phyloP scores from a whole-genome alignment of 108 stramenopile genomes.

The Nitzschia sp. region DNA sequence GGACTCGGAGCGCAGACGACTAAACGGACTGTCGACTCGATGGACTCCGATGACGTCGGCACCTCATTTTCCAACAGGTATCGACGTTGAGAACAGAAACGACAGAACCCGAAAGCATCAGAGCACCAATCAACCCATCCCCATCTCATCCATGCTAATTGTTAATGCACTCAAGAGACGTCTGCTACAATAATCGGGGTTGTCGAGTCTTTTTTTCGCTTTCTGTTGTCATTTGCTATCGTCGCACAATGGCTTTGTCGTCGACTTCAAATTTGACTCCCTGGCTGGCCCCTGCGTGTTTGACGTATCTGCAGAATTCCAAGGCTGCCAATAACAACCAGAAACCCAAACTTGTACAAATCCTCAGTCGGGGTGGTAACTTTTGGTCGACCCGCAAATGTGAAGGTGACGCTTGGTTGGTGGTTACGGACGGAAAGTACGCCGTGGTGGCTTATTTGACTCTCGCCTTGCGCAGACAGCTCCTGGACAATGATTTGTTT shows the following conservation, averaged over 20 bases:
- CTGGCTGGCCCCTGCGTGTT: background rate
- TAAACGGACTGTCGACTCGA: no score
- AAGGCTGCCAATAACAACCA: background rate
- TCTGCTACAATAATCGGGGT: background rate
- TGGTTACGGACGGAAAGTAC: constrained; percentile 21
- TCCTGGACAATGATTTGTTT: constrained; percentile 15
- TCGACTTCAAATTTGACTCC: no score
- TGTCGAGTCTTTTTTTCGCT: background rate
- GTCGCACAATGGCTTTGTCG: background rate
- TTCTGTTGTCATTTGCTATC: background rate
- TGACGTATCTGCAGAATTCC: background rate
- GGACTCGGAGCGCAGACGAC: no score
- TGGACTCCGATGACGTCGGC: no score
- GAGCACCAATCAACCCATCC: background rate
- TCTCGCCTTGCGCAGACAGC: background rate
- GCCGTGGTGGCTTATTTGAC: constrained; percentile 8
- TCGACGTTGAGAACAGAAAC: background rate
- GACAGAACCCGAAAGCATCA: background rate
- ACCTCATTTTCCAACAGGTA: no score
- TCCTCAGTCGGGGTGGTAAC: constrained; percentile 1
- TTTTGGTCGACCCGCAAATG: background rate
- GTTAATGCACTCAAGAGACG: background rate
- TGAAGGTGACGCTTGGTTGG: background rate
- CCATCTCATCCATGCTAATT: background rate
- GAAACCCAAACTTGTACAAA: constrained; percentile 1